These are phyloP conservation scores for Zalerion maritima DNA, from an alignment of 495 filamentous ascomycete genomes.

Conservation along the genomic window DNA sequence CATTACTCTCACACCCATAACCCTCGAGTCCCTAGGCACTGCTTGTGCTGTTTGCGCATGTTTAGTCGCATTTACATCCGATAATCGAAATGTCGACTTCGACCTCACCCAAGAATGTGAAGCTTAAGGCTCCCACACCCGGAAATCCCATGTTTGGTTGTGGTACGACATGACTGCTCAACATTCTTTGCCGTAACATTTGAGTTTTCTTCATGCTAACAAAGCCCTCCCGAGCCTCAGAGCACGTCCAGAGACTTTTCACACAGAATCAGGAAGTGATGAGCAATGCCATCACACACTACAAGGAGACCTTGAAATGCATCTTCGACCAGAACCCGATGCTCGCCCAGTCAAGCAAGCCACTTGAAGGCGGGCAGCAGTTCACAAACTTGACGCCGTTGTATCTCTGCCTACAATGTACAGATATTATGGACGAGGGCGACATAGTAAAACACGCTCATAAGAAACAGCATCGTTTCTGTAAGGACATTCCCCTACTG, in stretches of 20 bases:
- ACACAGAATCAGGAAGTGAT: slow-evolving; percentile 32
- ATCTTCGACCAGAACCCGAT: slow-evolving; percentile 35
- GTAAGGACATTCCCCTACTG: slow-evolving; percentile 21
- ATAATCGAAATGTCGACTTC: slow-evolving; percentile 31
- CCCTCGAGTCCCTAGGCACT: too few species aligned
- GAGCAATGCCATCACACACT: slow-evolving; percentile 36
- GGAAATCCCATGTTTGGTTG: slow-evolving; percentile 40
- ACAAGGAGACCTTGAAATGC: slow-evolving; percentile 34
- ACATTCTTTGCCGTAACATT: not conserved
- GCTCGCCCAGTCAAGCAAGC: slow-evolving; percentile 35
- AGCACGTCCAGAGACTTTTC: slow-evolving; percentile 38
- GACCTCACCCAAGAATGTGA: slow-evolving; percentile 37
- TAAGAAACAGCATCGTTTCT: slow-evolving; percentile 47
- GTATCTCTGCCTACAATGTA: slow-evolving; percentile 59
- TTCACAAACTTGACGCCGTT: slow-evolving; percentile 40
- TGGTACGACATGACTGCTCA: slow-evolving; percentile 22
- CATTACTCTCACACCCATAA: too few species aligned
- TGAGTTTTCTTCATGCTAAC: slow-evolving; percentile 2
- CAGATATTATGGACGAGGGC: slow-evolving; percentile 38
- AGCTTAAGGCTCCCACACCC: slow-evolving; percentile 34
- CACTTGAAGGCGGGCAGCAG: slow-evolving; percentile 24
- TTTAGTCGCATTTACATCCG: not conserved
- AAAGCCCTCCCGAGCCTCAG: slow-evolving; percentile 18
- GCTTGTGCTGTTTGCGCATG: not conserved
- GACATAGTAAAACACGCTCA: slow-evolving; percentile 41